A percentile compares a stretch with the other conserved stretches of the same genome.
Conservation (phyloP, 164 flowering plant species). For the Buxus sempervirens region DNA sequence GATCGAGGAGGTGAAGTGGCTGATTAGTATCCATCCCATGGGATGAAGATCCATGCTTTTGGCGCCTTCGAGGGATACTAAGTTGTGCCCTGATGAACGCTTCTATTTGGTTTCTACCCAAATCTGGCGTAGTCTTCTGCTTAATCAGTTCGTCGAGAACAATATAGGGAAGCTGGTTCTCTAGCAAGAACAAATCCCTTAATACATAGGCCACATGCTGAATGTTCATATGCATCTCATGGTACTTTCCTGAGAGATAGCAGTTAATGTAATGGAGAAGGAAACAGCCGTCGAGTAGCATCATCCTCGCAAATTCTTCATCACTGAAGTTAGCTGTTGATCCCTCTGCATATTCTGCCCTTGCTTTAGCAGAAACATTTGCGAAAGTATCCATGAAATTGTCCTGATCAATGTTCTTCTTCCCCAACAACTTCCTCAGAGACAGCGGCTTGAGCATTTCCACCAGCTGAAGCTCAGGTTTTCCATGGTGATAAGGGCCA, state of each 20-base stretch:
- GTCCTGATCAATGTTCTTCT: background rate
- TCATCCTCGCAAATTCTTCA: background rate
- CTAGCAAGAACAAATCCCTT: conserved; percentile 9
- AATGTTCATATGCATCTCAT: background rate
- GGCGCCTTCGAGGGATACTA: no score
- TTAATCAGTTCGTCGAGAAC: background rate
- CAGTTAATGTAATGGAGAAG: background rate
- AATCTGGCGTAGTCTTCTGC: no score
- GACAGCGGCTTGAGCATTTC: background rate
- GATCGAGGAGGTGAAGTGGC: background rate
- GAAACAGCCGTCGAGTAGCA: conserved; percentile 5
- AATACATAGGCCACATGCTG: background rate
- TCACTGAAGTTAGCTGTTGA: background rate
- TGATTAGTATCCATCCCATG: background rate
- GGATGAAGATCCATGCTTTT: no score
- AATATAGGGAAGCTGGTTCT: conserved; percentile 4
- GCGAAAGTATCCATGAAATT: background rate
- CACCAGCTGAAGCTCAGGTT: background rate
- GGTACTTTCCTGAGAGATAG: background rate
- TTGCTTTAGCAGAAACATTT: no score
- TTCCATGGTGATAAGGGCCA: conserved; percentile 8
- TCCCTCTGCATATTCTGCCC: background rate
- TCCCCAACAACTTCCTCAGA: background rate
- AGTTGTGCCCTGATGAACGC: background rate
- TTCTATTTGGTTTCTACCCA: no score